A percentile compares a stretch with the other conserved stretches of the same genome.
Evolutionary conservation across 257 asterid genomes (phyloP).

Genomic region (Capsicum baccatum): DNA sequence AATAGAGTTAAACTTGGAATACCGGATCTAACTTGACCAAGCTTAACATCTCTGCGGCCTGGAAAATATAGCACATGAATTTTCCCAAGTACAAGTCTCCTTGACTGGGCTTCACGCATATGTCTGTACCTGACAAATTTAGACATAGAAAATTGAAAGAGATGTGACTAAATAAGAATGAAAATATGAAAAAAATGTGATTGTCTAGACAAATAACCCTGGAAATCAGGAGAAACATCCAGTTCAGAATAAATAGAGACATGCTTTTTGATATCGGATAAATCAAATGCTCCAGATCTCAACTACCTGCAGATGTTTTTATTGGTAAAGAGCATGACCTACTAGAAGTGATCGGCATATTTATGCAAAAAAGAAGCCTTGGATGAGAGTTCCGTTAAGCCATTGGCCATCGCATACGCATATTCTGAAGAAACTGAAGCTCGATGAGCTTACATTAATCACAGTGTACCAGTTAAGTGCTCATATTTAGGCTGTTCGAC

Average conservation of each 20-base stretch:
- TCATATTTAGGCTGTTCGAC: not conserved
- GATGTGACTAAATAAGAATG: not conserved
- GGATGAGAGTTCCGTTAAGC: not conserved
- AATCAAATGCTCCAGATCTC: not conserved
- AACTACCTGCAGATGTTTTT: not conserved
- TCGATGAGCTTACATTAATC: not conserved
- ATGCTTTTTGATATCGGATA: not conserved
- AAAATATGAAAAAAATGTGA: not conserved
- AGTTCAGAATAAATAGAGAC: not conserved
- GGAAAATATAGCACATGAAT: constrained; percentile 48
- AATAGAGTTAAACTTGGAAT: not conserved
- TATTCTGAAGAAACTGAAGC: not conserved
- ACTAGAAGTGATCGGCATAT: not conserved
- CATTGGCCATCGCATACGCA: not conserved
- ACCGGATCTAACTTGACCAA: constrained; percentile 26
- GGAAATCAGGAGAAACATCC: not conserved
- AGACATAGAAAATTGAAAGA: constrained; percentile 25
- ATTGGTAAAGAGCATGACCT: not conserved
- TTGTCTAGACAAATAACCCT: not conserved
- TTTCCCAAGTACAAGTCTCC: constrained; percentile 43
- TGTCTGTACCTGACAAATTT: constrained; percentile 41
- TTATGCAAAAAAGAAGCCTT: not conserved
- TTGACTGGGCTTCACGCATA: constrained; percentile 40
- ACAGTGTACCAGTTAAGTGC: not conserved
- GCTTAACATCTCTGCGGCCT: constrained; percentile 44